Base-by-base conservation (phyloP, 2,329 filamentous ascomycete genomes). In the Trichophyton equinum region DNA sequence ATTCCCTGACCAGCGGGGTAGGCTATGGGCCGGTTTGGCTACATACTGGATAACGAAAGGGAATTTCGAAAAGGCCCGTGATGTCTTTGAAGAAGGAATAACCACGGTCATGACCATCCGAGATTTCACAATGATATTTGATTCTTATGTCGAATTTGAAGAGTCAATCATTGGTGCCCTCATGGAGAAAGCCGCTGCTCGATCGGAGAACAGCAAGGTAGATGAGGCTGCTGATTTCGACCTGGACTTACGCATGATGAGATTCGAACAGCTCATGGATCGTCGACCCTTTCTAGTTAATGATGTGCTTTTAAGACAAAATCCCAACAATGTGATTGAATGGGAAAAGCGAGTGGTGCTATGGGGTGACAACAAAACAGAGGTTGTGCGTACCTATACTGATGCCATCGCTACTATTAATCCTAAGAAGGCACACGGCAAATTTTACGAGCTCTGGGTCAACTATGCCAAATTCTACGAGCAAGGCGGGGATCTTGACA, bases 391-490 rank as follows among this genome's bases (percentile, higher is more conserved):
- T 71, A 96, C 94, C 1, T 99, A 97, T 72, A 92, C 92, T 0
- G 85, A 94, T 68, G 94, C 95, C 47, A 96, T 99, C 70, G 87
- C 89, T 40, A 88, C 92, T 25, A 91, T 97, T 67, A 86, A 90
- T 65, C 92, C 94, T 0, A 97, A 96, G 77, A 95, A 95, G 73
- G 94, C 94, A 0, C 83, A 92, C 25, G 95, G 95, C 9, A 85
- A 90, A 61, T 96, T 97, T 71, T 90, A 96, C 70, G 89, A 96
- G 68, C 82, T 99, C 18, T 99, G 95, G 94, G 82, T 89, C 58
- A 95, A 92, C 69, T 99, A 97, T 72, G 94, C 92, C 65, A 96
- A 95, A 70, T 92, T 99, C 72, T 99, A 99, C 75, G 94, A 99
- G 73, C 82, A 84, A 36, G 90, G 88, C 1, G 88, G 87, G 4